phyloP scores from a whole-genome alignment of 2,329 filamentous ascomycete genomes.

The Endocalyx cinctus region DNA sequence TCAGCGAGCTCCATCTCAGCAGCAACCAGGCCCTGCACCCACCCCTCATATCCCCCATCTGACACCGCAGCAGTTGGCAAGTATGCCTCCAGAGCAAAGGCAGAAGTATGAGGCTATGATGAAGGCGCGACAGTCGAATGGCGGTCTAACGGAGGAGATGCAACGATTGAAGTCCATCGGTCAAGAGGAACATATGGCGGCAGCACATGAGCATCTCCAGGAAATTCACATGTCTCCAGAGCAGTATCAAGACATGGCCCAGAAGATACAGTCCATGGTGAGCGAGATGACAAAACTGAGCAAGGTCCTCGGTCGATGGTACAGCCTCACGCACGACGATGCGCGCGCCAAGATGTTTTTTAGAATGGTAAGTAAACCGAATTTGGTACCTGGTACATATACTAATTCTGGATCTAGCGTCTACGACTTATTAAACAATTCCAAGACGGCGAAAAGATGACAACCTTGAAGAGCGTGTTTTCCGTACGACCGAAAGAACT shows the following conservation, averaged over 20 bases:
- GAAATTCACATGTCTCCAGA: slow-evolving; percentile 44
- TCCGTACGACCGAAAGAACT: slow-evolving; percentile 49
- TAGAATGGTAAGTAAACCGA: slow-evolving; percentile 39
- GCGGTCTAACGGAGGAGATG: slow-evolving; percentile 31
- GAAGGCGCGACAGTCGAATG: slow-evolving; percentile 19
- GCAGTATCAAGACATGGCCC: slow-evolving; percentile 38
- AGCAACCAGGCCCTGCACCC: slow-evolving; percentile 10
- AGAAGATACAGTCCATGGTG: slow-evolving; percentile 38
- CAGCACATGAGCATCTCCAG: slow-evolving; percentile 34
- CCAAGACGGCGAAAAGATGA: slow-evolving; percentile 42
- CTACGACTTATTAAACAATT: slow-evolving; percentile 51
- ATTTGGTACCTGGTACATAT: neutral
- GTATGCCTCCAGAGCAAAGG: slow-evolving; percentile 40
- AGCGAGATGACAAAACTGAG: slow-evolving; percentile 41
- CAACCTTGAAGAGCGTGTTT: slow-evolving; percentile 41
- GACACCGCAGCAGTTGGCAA: slow-evolving; percentile 35
- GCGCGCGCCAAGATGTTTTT: slow-evolving; percentile 47
- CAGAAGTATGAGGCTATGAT: slow-evolving; percentile 37
- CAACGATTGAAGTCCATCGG: slow-evolving; percentile 26
- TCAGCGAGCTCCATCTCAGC: slow-evolving; percentile 27
- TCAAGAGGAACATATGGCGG: slow-evolving; percentile 29
- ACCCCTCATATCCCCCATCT: slow-evolving; percentile 22
- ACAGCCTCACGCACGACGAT: slow-evolving; percentile 44
- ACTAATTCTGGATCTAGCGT: slow-evolving; percentile 41
- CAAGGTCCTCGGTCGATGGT: slow-evolving; percentile 44